Conservation (phyloP, 2,329 filamentous ascomycete genomes). For the Stagonosporopsis tanaceti region DNA sequence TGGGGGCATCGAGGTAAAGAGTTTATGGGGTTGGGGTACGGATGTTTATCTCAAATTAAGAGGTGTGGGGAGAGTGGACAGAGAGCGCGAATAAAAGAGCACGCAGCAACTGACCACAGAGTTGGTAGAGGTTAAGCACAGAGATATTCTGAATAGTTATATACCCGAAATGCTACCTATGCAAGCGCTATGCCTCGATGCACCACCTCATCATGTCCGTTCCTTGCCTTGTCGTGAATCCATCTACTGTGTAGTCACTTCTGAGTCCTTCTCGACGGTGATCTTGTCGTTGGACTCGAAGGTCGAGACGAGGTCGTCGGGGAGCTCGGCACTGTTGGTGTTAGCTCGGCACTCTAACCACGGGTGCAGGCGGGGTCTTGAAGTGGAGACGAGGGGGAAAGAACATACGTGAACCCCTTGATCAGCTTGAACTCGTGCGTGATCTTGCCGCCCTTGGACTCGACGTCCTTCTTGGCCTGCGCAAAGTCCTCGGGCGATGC, state of each 20-base stretch:
- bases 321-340: slow-evolving; percentile 72
- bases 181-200: slow-evolving; percentile 18
- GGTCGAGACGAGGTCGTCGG: slow-evolving; percentile 69
- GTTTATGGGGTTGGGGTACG: slow-evolving; percentile 89
- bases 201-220: slow-evolving; percentile 16
- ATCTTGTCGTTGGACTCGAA: slow-evolving; percentile 76
- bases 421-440: slow-evolving; percentile 84
- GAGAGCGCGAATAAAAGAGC: slow-evolving; percentile 5
- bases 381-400: no score
- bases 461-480: slow-evolving; percentile 79
- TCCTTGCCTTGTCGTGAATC: slow-evolving; percentile 1
- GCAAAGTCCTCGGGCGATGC: slow-evolving; percentile 72
- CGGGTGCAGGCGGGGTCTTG: no score
- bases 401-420: slow-evolving; percentile 88
- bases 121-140: not conserved
- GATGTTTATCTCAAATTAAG: slow-evolving; percentile 71
- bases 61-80: slow-evolving; percentile 61
- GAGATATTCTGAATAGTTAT: slow-evolving; percentile 16
- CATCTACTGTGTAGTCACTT: slow-evolving; percentile 74
- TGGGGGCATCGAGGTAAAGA: slow-evolving; percentile 93
- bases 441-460: slow-evolving; percentile 82
- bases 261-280: slow-evolving; percentile 78
- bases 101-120: not conserved
- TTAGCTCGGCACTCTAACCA: slow-evolving; percentile 9
- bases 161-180: slow-evolving; percentile 18